Conservation (phyloP, 225 moss, liverwort and hornwort species). For the Ulota crispa region DNA sequence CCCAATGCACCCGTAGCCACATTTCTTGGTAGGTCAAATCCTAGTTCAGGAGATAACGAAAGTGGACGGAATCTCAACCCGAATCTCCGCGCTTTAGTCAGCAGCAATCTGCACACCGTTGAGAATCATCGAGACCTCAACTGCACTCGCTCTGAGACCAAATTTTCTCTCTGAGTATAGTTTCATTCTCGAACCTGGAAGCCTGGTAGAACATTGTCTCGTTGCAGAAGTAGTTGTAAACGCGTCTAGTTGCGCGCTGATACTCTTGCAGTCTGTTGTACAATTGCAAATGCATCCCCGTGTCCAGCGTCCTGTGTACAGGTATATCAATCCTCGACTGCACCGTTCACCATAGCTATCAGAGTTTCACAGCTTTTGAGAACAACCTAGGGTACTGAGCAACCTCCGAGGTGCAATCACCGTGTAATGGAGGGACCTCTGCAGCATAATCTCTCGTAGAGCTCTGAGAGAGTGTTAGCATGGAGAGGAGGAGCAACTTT, state of each 20-base stretch:
- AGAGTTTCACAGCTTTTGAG: neutral
- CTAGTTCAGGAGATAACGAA: conserved; percentile 19
- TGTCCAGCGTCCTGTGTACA: neutral
- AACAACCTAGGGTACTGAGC: neutral
- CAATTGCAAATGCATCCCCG: neutral
- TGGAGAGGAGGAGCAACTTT: conserved; percentile 30
- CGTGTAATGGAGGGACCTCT: neutral
- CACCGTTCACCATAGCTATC: neutral
- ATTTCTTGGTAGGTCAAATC: conserved; percentile 21
- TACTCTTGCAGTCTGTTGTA: neutral
- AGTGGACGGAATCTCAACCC: conserved; percentile 15
- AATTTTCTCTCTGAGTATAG: neutral
- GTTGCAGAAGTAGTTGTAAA: neutral
- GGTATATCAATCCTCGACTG: neutral
- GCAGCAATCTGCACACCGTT: conserved; percentile 15
- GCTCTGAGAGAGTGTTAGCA: neutral
- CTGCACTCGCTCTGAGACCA: neutral
- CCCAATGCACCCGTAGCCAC: neutral
- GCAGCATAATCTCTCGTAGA: neutral
- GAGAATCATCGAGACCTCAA: conserved; percentile 1
- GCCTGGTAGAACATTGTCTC: neutral
- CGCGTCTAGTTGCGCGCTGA: neutral
- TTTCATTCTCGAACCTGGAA: conserved; percentile 11
- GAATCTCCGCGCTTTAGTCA: conserved; percentile 25
- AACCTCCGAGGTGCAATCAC: neutral